Evolutionary conservation across 352 stramenopile species (phyloP).

Genomic region (Pythium dissotocum): DNA sequence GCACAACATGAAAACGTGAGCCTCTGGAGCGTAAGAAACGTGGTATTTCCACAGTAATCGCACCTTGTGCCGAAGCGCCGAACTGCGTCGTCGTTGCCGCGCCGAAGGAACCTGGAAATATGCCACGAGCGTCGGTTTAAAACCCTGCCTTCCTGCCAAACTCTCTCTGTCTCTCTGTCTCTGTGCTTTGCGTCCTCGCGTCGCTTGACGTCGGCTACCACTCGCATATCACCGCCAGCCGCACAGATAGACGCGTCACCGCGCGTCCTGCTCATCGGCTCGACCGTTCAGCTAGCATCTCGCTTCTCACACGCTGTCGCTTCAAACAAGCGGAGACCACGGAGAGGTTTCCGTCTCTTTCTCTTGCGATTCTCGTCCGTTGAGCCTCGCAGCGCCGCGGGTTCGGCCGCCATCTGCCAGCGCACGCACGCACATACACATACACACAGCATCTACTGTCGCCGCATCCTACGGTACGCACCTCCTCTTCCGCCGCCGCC

Average conservation of each 20-base stretch:
- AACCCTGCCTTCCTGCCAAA: neutral
- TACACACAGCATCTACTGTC: neutral
- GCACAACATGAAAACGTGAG: neutral
- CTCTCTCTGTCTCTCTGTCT: neutral
- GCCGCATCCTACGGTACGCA: neutral
- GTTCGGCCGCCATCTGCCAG: neutral
- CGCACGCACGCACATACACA: neutral
- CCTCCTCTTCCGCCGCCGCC: conserved; percentile 3
- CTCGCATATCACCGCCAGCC: neutral
- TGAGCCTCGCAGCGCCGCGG: conserved; percentile 7
- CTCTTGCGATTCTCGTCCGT: neutral
- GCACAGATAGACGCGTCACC: neutral
- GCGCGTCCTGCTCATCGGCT: conserved; percentile 2
- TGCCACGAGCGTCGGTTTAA: conserved; percentile 24
- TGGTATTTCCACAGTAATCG: neutral
- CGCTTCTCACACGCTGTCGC: neutral
- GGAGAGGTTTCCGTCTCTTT: neutral
- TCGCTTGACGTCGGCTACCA: neutral
- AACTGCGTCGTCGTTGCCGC: conserved; percentile 20
- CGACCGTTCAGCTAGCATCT: neutral
- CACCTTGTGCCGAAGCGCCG: conserved; percentile 23
- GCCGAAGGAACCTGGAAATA: conserved; percentile 30
- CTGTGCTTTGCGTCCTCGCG: neutral
- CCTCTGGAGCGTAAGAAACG: no score
- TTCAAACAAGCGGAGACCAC: neutral